These are phyloP conservation scores for Yarrowia divulgata DNA, from an alignment of 805 yeast genomes.

Conservation along the genomic window DNA sequence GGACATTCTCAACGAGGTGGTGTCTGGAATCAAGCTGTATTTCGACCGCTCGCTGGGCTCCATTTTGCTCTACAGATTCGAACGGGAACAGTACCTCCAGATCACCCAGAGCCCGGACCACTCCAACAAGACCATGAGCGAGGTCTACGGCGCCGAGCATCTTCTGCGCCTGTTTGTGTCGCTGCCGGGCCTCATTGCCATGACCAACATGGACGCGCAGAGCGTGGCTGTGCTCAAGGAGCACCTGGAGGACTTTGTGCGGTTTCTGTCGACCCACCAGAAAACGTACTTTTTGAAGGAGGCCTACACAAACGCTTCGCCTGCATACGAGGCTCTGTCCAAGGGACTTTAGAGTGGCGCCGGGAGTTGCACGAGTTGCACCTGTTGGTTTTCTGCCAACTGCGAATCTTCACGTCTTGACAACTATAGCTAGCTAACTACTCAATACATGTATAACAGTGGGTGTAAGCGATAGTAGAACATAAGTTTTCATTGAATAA, in stretches of 20 bases:
- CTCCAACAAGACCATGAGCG: constrained; percentile 53
- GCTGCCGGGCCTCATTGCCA: constrained; percentile 82
- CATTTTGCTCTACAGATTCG: constrained; percentile 74
- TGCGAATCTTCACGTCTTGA: no score
- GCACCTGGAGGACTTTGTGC: constrained; percentile 62
- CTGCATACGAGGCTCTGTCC: constrained; percentile 54
- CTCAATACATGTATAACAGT: constrained; percentile 35
- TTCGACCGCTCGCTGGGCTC: constrained; percentile 78
- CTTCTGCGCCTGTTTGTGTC: constrained; percentile 76
- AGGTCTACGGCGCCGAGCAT: constrained; percentile 82
- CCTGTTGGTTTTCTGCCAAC: no score
- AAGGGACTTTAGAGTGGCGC: constrained; percentile 42
- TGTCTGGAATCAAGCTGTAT: constrained; percentile 71
- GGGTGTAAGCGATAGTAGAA: not conserved
- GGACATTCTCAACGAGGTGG: constrained; percentile 70
- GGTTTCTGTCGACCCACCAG: constrained; percentile 58
- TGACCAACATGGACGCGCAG: constrained; percentile 81
- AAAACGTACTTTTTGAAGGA: constrained; percentile 51
- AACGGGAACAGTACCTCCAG: constrained; percentile 73
- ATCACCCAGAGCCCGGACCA: constrained; percentile 50
- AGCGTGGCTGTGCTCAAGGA: constrained; percentile 63
- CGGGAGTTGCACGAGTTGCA: not conserved
- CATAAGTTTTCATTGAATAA: constrained; percentile 3
- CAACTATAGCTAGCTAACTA: not conserved
- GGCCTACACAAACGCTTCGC: constrained; percentile 60